These are phyloP conservation scores for Citrullus amarus DNA, from an alignment of 306 rosid species.

Conservation along the genomic window DNA sequence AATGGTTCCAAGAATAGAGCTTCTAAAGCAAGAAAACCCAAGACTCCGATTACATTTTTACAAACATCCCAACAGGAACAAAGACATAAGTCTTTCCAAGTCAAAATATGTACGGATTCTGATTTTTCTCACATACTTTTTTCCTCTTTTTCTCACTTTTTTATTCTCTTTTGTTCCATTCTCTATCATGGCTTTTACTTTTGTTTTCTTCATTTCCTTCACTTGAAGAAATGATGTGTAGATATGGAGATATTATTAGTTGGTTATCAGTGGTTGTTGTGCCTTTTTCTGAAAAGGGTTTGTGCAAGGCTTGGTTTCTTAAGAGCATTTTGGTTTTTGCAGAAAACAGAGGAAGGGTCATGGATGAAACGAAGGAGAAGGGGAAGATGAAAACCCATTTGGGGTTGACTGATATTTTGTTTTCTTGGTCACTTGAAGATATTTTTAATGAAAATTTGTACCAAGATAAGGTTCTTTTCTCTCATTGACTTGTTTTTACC, in stretches of 20 bases:
- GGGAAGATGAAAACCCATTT: not conserved
- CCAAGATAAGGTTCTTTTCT: not conserved
- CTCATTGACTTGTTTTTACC: not conserved
- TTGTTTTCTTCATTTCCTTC: not conserved
- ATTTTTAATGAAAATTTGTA: not conserved
- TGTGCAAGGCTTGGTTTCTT: too few species aligned
- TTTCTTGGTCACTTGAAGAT: conserved; percentile 5
- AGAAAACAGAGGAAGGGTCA: not conserved
- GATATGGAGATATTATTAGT: too few species aligned
- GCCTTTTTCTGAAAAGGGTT: too few species aligned
- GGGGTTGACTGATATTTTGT: not conserved
- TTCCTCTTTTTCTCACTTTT: not conserved
- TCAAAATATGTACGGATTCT: not conserved
- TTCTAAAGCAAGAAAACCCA: not conserved
- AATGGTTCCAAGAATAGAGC: not conserved
- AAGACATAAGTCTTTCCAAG: not conserved
- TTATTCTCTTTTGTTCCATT: not conserved
- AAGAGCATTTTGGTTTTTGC: too few species aligned
- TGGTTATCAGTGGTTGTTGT: too few species aligned
- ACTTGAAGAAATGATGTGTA: too few species aligned
- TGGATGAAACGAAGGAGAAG: not conserved
- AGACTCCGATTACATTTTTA: not conserved
- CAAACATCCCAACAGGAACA: not conserved
- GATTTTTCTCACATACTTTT: not conserved
- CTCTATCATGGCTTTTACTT: not conserved